These are phyloP conservation scores for Echeveria elegans DNA, from an alignment of 164 flowering plant species.

Conservation along the genomic window DNA sequence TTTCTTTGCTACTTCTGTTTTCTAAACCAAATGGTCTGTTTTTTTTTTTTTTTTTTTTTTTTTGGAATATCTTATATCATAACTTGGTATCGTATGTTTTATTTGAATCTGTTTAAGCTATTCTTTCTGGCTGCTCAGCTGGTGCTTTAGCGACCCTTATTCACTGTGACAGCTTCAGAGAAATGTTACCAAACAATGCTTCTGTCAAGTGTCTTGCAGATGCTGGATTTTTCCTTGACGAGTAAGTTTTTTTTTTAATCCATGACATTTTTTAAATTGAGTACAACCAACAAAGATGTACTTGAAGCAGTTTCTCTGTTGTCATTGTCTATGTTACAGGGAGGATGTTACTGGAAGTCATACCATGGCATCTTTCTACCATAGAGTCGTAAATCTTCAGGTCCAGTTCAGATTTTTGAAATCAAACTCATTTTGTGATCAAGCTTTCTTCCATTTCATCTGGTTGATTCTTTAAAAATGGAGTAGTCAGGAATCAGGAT, in stretches of 20 bases:
- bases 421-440: not conserved
- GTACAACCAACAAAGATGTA: too few relatives aligned
- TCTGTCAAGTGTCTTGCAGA: constrained; percentile 89
- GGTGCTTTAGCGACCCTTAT: constrained; percentile 90
- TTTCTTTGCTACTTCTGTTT: too few relatives aligned
- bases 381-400: constrained; percentile 64
- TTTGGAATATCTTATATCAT: too few relatives aligned
- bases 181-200: constrained; percentile 45
- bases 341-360: constrained; percentile 54
- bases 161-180: constrained; percentile 79
- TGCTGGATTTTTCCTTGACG: constrained; percentile 88
- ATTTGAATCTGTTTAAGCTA: constrained; percentile 37
- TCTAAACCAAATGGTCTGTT: too few relatives aligned
- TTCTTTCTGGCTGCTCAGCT: constrained; percentile 97
- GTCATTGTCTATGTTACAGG: constrained; percentile 38
- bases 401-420: too few relatives aligned
- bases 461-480: not conserved
- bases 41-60: too few relatives aligned
- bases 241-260: constrained; percentile 59
- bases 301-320: too few relatives aligned
- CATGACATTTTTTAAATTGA: too few relatives aligned
- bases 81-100: too few relatives aligned
- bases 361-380: constrained; percentile 58
- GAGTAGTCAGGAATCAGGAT: not conserved
- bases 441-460: not conserved